Evolutionary conservation across 768 basidiomycete genomes (phyloP), one percentile per base, ranked within the genome.

Genomic region (Tephrocybe rancida): DNA sequence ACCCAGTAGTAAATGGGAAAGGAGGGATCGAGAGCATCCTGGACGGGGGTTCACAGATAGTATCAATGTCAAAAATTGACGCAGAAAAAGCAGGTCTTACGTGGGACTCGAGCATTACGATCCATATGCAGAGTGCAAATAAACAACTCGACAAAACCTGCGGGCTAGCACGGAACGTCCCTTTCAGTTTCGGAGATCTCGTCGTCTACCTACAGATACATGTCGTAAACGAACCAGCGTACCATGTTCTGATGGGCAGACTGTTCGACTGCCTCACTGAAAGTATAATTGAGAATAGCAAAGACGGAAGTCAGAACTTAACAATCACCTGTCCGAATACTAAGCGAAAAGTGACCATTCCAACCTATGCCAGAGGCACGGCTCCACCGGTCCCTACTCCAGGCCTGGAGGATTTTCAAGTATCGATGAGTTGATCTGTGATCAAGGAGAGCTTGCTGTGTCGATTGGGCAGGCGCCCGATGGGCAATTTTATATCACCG

Each of bases 101-200:
- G 10, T 65, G 60, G 61, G 52, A 67, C 37, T 57, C 66, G 0
- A 53, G 58, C 13, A 52, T 63, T 4, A 58, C 37, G 1, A 61
- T 71, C 1, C 37, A 55, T 10, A 64, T 71, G 64, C 61, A 70
- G 39, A 60, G 59, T 14, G 65, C 67, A 5, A 69, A 71, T 48
- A 49, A 59, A 2, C 32, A 56, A 1, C 38, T 65, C 0, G 57
- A 66, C 14, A 42, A 50, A 3, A 64, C 67, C 0, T 44, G 62
- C 5, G 70, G 70, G 1, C 19, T 72, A 30, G 68, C 67, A 9
- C 21, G 47, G 10, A 65, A 72, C 48, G 62, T 73, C 0, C 53
- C 61, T 0, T 67, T 70, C 29, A 42, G 30, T 3, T 58, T 67
- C 27, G 65, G 59, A 1, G 64, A 68, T 50, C 26, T 37, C 13